Conservation (phyloP, 1,284 basidiomycete species). For the Tilletiopsis washingtonensis region DNA sequence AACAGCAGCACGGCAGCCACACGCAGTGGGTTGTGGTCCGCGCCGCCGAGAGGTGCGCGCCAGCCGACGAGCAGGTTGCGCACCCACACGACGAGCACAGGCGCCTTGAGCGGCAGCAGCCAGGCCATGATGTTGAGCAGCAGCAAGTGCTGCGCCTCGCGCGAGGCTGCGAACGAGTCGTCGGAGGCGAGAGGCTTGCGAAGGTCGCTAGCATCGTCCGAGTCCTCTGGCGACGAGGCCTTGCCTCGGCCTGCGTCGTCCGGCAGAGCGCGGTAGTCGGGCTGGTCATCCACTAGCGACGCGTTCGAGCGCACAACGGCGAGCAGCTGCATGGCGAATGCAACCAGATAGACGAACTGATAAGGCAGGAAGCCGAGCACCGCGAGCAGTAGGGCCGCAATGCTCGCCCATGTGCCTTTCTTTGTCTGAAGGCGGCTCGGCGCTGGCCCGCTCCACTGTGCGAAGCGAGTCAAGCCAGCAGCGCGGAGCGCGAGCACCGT, state of each 20-base stretch:
- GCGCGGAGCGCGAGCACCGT: no score
- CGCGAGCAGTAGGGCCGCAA: conserved; percentile 58
- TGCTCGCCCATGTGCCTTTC: no score
- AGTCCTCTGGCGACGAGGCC: no score
- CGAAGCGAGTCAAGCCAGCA: no score
- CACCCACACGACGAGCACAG: conserved; percentile 80
- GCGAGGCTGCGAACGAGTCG: neutral
- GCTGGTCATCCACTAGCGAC: no score
- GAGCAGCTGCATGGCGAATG: conserved; percentile 65
- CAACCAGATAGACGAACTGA: conserved; percentile 78
- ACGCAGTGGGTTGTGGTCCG: conserved; percentile 64
- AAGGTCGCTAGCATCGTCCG: no score
- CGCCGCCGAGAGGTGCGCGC: conserved; percentile 40
- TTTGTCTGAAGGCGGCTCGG: no score
- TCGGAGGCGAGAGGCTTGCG: no score
- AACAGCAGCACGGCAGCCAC: conserved; percentile 62
- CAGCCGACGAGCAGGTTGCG: conserved; percentile 56
- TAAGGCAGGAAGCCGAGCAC: conserved; percentile 73
- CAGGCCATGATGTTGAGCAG: conserved; percentile 70
- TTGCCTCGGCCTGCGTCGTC: no score
- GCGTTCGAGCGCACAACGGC: conserved; percentile 32
- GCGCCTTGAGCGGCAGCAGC: conserved; percentile 70
- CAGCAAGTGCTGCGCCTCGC: conserved; percentile 48
- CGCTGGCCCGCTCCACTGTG: no score
- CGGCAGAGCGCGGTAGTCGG: no score